These are phyloP conservation scores for Cladophialophora yegresii DNA, from an alignment of 2,329 filamentous ascomycete genomes.

Conservation along the genomic window DNA sequence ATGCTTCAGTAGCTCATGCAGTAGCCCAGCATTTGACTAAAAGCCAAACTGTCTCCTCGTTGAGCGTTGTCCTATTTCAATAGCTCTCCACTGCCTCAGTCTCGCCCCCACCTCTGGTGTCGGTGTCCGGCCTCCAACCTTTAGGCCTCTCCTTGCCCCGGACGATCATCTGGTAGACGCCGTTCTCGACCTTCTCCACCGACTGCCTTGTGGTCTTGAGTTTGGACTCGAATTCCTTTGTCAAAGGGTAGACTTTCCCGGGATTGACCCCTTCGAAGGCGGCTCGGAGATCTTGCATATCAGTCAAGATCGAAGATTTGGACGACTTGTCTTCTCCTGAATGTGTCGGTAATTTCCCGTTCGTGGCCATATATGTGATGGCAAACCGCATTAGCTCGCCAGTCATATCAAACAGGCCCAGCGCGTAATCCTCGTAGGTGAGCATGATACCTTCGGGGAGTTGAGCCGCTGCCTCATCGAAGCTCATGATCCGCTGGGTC, in stretches of 20 bases:
- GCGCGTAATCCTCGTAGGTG: slow-evolving; percentile 80
- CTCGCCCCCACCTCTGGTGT: slow-evolving; percentile 40
- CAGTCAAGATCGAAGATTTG: slow-evolving; percentile 69
- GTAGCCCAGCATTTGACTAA: slow-evolving; percentile 34
- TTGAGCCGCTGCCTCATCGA: slow-evolving; percentile 57
- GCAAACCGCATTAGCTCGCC: slow-evolving; percentile 98
- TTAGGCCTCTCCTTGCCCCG: slow-evolving; percentile 84
- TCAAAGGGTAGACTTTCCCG: slow-evolving; percentile 55
- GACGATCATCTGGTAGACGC: slow-evolving; percentile 84
- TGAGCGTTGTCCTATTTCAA: slow-evolving; percentile 16
- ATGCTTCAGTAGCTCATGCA: slow-evolving; percentile 35
- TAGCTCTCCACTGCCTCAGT: slow-evolving; percentile 41
- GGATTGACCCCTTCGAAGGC: slow-evolving; percentile 73
- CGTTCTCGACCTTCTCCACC: slow-evolving; percentile 89
- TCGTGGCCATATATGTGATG: slow-evolving; percentile 79
- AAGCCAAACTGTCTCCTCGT: not conserved
- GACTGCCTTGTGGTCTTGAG: slow-evolving; percentile 81
- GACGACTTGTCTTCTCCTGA: slow-evolving; percentile 1
- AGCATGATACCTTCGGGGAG: slow-evolving; percentile 60
- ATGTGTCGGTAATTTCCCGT: slow-evolving; percentile 31
- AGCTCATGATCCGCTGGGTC: slow-evolving; percentile 71
- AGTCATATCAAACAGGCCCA: slow-evolving; percentile 89
- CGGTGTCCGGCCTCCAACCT: slow-evolving; percentile 84
- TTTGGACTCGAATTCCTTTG: slow-evolving; percentile 72
- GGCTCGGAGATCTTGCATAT: slow-evolving; percentile 76